These are phyloP conservation scores for Acanthamoeba quina DNA, from an alignment of 208 protist species.

Conservation along the genomic window DNA sequence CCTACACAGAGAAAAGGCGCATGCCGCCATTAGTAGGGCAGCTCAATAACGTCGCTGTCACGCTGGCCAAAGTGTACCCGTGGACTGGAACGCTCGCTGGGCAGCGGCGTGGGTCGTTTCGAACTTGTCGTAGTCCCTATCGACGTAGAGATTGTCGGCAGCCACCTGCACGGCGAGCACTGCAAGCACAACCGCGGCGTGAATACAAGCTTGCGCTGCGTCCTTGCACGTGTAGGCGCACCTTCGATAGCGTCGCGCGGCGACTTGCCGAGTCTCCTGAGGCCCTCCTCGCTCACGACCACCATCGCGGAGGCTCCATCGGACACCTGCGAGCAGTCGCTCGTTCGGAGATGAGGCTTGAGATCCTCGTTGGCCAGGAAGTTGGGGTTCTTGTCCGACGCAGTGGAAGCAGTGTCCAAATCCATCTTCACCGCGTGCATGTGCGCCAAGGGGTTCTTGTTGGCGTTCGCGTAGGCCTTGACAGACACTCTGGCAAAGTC, in stretches of 20 bases:
- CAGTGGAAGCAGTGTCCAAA: conserved; percentile 89
- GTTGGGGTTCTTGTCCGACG: conserved; percentile 88
- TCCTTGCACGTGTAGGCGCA: not conserved
- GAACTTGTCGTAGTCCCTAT: conserved; percentile 90
- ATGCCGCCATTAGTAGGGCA: not conserved
- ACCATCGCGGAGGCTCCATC: conserved; percentile 93
- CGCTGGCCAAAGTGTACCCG: conserved; percentile 81
- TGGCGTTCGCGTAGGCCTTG: conserved; percentile 94
- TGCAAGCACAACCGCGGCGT: too few relatives aligned
- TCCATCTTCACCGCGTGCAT: conserved; percentile 89
- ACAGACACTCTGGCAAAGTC: conserved; percentile 92
- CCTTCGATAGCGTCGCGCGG: conserved; percentile 85
- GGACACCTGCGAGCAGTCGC: conserved; percentile 93
- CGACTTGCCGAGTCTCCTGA: conserved; percentile 91
- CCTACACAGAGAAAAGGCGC: not conserved
- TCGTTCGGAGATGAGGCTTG: conserved; percentile 91
- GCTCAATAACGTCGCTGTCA: not conserved
- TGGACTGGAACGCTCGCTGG: conserved; percentile 88
- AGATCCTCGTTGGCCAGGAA: conserved; percentile 93
- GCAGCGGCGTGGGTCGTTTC: conserved; percentile 90
- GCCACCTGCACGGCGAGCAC: conserved; percentile 88
- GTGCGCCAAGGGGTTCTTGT: conserved; percentile 94
- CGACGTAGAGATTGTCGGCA: conserved; percentile 91
- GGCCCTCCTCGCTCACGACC: conserved; percentile 91
- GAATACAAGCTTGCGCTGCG: not conserved